phyloP scores from a whole-genome alignment of 345 rosid genomes.

The Melaleuca alternifolia region DNA sequence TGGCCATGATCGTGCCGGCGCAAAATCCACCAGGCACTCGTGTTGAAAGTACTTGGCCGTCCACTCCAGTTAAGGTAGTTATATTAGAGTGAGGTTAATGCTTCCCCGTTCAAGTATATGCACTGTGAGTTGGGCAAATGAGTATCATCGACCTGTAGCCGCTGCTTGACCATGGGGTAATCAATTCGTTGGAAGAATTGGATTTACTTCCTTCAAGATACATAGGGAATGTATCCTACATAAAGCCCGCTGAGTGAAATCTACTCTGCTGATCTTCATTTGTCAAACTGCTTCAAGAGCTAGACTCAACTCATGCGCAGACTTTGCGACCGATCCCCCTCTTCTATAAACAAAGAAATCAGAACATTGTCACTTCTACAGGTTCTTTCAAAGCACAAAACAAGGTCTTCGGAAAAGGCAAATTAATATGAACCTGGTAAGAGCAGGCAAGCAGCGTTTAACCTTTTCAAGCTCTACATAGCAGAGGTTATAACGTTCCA shows the following conservation, averaged over 20 bases:
- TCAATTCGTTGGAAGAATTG: background rate
- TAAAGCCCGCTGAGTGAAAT: background rate
- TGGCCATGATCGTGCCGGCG: background rate
- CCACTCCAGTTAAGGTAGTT: background rate
- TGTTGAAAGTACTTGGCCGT: background rate
- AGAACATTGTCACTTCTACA: background rate
- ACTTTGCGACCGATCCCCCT: slow-evolving; percentile 86
- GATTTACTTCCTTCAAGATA: background rate
- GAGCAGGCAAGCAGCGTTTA: slow-evolving; percentile 46
- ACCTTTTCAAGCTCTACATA: slow-evolving; percentile 86
- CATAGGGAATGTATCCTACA: background rate
- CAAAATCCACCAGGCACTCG: background rate
- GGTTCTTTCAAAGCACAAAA: background rate
- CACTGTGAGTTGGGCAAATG: background rate
- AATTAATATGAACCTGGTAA: slow-evolving; percentile 31
- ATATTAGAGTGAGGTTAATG: background rate
- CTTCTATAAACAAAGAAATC: slow-evolving; percentile 32
- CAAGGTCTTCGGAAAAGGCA: background rate
- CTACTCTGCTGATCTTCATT: slow-evolving; percentile 3
- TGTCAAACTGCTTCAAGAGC: slow-evolving; percentile 72
- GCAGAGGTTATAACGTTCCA: slow-evolving; percentile 81
- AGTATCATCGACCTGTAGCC: background rate
- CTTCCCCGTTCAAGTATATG: background rate
- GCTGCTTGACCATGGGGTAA: background rate
- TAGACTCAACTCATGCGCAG: slow-evolving; percentile 72